Conservation (phyloP, 164 flowering plant species). For the Buxus sempervirens region DNA sequence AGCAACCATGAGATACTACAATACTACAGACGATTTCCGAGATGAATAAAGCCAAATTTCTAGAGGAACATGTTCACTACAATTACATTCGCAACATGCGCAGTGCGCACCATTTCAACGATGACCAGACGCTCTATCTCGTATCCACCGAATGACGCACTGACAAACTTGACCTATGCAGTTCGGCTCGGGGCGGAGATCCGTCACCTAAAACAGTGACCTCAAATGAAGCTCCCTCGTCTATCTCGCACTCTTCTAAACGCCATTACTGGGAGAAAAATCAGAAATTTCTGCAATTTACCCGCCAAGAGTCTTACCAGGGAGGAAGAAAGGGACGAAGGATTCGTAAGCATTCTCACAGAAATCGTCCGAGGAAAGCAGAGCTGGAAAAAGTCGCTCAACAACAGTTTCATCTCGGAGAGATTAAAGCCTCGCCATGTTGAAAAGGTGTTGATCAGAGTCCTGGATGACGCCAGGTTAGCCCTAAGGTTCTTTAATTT, state of each 20-base stretch:
- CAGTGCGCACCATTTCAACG: no score
- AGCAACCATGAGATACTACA: no score
- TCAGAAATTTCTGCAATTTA: background rate
- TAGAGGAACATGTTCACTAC: no score
- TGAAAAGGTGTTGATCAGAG: conserved; percentile 49
- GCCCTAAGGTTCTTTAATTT: conserved; percentile 85
- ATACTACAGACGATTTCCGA: no score
- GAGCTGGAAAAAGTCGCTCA: conserved; percentile 56
- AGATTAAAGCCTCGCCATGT: conserved; percentile 51
- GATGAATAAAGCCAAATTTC: no score
- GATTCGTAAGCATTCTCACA: conserved; percentile 39
- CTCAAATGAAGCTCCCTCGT: conserved; percentile 15
- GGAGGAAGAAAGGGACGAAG: conserved; percentile 39
- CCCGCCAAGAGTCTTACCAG: conserved; percentile 7
- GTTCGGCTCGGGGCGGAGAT: no score
- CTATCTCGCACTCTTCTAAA: conserved; percentile 9
- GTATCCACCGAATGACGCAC: no score
- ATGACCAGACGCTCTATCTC: no score
- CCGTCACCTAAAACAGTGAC: no score
- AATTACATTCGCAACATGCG: no score
- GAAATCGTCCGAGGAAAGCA: conserved; percentile 49
- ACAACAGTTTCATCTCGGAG: conserved; percentile 30
- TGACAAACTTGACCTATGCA: no score
- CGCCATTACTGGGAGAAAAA: conserved; percentile 1
- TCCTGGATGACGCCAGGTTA: conserved; percentile 57